Evolutionary conservation across 2,329 filamentous ascomycete genomes (phyloP).

Genomic region (Talaromyces rugulosus): DNA sequence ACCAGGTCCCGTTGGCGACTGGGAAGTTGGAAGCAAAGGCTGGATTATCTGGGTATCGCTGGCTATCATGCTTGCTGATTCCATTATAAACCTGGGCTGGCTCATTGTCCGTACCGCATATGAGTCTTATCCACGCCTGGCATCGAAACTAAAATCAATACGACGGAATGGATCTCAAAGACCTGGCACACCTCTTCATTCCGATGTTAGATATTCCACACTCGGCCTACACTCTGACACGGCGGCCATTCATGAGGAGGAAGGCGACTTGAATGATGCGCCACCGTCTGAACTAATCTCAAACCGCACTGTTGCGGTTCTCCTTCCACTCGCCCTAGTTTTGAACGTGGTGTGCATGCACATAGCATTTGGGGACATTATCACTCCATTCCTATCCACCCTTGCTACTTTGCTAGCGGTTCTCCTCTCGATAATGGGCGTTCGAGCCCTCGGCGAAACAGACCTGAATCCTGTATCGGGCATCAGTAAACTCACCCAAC

Average conservation of each 20-base stretch:
- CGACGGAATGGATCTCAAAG: constrained; percentile 23
- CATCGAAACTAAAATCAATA: constrained; percentile 26
- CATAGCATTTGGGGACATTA: constrained; percentile 74
- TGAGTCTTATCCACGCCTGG: constrained; percentile 38
- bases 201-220: constrained; percentile 29
- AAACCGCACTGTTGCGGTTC: constrained; percentile 64
- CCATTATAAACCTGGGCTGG: constrained; percentile 80
- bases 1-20: constrained; percentile 77
- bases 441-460: constrained; percentile 68
- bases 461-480: constrained; percentile 95
- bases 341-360: constrained; percentile 81
- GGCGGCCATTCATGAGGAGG: neutral
- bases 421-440: constrained; percentile 60
- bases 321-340: constrained; percentile 69
- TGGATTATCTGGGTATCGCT: constrained; percentile 98
- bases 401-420: constrained; percentile 82
- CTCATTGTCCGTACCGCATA: constrained; percentile 64
- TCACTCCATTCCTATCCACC: constrained; percentile 71
- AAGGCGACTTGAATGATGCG: constrained; percentile 65
- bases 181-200: constrained; percentile 13
- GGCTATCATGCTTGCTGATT: constrained; percentile 94
- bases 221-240: constrained; percentile 19
- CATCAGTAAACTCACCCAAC: constrained; percentile 92
- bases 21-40: constrained; percentile 89
- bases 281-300: constrained; percentile 78